phyloP scores from a whole-genome alignment of 2,329 filamentous ascomycete genomes.

The Alternaria triticimaculans region DNA sequence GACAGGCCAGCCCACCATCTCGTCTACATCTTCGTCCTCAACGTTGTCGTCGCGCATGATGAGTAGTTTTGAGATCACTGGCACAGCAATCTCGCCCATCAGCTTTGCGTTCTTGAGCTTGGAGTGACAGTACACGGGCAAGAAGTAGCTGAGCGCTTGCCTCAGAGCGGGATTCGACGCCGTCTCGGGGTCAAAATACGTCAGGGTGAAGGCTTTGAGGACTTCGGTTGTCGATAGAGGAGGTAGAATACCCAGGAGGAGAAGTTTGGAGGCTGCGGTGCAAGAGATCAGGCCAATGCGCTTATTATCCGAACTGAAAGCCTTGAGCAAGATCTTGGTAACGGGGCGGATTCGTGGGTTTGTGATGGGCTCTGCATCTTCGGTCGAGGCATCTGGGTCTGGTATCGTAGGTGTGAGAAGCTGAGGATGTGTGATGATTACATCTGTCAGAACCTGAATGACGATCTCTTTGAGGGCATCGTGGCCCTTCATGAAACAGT shows the following conservation, averaged over 20 bases:
- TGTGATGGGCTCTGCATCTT: conserved; percentile 40
- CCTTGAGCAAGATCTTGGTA: conserved; percentile 84
- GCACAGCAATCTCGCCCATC: conserved; percentile 76
- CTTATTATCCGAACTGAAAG: conserved; percentile 69
- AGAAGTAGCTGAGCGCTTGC: conserved; percentile 89
- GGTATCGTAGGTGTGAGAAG: conserved; percentile 68
- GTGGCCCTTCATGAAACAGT: conserved; percentile 94
- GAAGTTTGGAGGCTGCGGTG: conserved; percentile 81
- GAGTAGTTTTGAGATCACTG: conserved; percentile 74
- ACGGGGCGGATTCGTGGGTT: conserved; percentile 65
- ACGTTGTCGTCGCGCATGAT: conserved; percentile 67
- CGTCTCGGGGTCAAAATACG: conserved; percentile 89
- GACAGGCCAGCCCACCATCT: conserved; percentile 76
- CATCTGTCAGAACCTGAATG: conserved; percentile 90
- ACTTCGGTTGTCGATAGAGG: conserved; percentile 64
- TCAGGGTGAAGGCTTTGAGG: conserved; percentile 81
- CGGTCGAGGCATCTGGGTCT: conserved; percentile 48
- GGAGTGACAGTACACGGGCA: conserved; percentile 93
- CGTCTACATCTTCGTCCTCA: conserved; percentile 72
- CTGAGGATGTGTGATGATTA: conserved; percentile 85
- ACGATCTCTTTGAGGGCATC: conserved; percentile 87
- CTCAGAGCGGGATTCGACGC: conserved; percentile 79
- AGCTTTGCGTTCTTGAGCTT: conserved; percentile 80
- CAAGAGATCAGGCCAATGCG: conserved; percentile 83
- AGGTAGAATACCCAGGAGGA: conserved; percentile 76